These are phyloP conservation scores for Halophytophthora polymorphica DNA, from an alignment of 352 stramenopile genomes.

Conservation along the genomic window DNA sequence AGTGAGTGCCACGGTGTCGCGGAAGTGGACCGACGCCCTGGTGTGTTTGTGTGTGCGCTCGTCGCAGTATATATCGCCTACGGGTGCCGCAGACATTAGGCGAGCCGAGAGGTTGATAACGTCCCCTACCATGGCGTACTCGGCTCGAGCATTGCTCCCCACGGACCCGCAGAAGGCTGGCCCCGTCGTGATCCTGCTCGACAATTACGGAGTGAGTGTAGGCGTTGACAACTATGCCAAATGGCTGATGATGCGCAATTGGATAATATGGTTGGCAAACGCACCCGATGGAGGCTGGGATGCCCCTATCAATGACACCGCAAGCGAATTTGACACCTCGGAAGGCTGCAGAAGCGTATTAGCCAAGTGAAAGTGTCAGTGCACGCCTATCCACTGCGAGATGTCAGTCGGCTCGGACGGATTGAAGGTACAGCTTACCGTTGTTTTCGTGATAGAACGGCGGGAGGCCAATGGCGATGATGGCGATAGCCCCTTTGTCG, in stretches of 20 bases:
- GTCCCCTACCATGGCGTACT: conserved; percentile 83
- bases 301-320: conserved; percentile 59
- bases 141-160: conserved; percentile 58
- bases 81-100: conserved; percentile 62
- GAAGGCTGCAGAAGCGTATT: conserved; percentile 31
- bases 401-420: background rate
- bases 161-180: conserved; percentile 77
- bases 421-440: conserved; percentile 23
- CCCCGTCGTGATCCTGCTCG: conserved; percentile 55
- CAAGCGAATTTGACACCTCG: conserved; percentile 63
- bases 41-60: conserved; percentile 57
- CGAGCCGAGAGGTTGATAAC: conserved; percentile 81
- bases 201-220: background rate
- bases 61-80: conserved; percentile 74
- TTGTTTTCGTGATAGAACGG: conserved; percentile 88
- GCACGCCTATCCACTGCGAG: background rate
- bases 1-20: conserved; percentile 34
- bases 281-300: conserved; percentile 68
- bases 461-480: conserved; percentile 70
- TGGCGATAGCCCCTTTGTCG: conserved; percentile 80
- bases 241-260: no score
- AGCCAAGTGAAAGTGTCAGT: background rate
- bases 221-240: no score
- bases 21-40: conserved; percentile 54
- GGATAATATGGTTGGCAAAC: no score